Base-by-base conservation (phyloP, 371 early-diverging fungal species). In the Dichotomocladium elegans region DNA sequence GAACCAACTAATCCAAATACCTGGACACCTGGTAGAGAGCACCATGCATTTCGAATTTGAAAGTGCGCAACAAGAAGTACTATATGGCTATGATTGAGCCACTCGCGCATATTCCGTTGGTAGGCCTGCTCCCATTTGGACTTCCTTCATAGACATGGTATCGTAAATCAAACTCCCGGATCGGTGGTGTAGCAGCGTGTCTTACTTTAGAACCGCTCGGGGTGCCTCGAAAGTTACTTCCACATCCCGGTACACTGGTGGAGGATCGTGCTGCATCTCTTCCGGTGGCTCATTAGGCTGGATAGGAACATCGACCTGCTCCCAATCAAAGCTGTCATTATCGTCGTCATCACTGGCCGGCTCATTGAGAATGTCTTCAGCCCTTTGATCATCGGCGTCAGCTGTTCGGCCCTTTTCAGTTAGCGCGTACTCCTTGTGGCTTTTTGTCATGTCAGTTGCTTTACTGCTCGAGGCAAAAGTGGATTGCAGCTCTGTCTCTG, bases 1-100 rank as follows among this genome's bases (percentile, higher is more conserved):
- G 9, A 21, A 27, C n/a, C 14, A 26, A 41, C 25, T 4, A 1
- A n/a, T 4, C n/a, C n/a, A 22, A 42, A 49, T 63, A 76, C 77
- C 54, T 63, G 53, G 12, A 66, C 61, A 24, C 68, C 66, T 9
- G 41, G 10, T 15, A 35, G 40, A 7, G 63, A 45, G 50, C 77
- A 76, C 77, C 77, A 76, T 30, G 12, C 45, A 28, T 76, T 76
- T 19, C 77, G 61, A 17, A 68, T 31, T 51, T 55, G 62, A 58
- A 53, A 76, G 42, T 76, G 77, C 4, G 64, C 68, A 11, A 68
- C 56, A 1, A 76, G 35, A 11, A 49, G 30, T 1, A 68, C 48
- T 0, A 72, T 57, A 61, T 76, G 77, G 21, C 55, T 47, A 50
- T 72, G 64, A 49, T 76, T 72, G 21, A 64, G 57, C 63, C 64